Conservation (phyloP, 2,329 filamentous ascomycete genomes). For the Aspergillus costaricaensis region DNA sequence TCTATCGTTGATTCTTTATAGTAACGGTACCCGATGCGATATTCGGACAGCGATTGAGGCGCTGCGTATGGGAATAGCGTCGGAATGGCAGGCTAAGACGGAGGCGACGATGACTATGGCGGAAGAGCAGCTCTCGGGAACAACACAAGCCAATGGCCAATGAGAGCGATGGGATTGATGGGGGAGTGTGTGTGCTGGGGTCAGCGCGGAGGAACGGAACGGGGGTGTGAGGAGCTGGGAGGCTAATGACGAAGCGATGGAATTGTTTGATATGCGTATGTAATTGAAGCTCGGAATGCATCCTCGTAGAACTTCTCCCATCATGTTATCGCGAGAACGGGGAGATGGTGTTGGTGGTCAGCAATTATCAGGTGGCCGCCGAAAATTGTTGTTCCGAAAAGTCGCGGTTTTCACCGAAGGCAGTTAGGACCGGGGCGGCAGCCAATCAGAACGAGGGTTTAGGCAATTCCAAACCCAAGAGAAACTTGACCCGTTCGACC, state of each 20-base stretch:
- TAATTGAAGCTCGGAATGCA: neutral
- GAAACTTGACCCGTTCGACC: slow-evolving; percentile 39
- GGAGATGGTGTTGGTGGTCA: neutral
- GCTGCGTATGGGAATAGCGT: slow-evolving; percentile 37
- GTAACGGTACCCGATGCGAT: slow-evolving; percentile 34
- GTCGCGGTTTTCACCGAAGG: slow-evolving; percentile 42
- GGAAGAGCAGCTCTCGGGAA: neutral
- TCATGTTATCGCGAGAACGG: neutral
- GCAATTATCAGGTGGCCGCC: slow-evolving; percentile 4
- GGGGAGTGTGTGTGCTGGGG: neutral
- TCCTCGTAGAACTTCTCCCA: neutral
- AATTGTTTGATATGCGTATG: too few species aligned
- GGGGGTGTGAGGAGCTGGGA: too few species aligned
- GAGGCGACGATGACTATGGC: slow-evolving; percentile 9
- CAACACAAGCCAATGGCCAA: slow-evolving; percentile 3
- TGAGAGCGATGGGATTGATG: slow-evolving; percentile 4
- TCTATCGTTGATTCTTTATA: slow-evolving; percentile 45
- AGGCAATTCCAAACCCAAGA: slow-evolving; percentile 38
- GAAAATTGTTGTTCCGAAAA: slow-evolving; percentile 35
- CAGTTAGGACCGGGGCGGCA: slow-evolving; percentile 25
- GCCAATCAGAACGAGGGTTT: slow-evolving; percentile 43
- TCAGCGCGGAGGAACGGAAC: neutral
- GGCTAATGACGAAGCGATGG: too few species aligned
- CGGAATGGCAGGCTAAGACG: slow-evolving; percentile 31
- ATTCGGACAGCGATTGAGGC: slow-evolving; percentile 43